Percentiles rank a stretch among this genome's conserved stretches.
phyloP scores from a whole-genome alignment of 352 stramenopile species.

The Pythium dissimile region DNA sequence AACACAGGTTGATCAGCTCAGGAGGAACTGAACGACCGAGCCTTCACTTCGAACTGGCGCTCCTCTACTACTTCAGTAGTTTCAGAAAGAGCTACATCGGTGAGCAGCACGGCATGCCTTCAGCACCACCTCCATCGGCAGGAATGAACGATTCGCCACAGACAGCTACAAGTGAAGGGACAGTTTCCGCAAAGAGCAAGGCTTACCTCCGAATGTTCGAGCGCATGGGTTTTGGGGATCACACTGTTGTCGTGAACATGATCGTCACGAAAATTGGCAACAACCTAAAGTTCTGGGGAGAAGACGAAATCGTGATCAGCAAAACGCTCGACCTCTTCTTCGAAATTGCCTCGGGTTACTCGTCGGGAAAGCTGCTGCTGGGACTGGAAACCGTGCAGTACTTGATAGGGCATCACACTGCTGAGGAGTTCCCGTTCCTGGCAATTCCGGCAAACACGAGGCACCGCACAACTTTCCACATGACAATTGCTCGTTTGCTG shows the following conservation, averaged over 20 bases:
- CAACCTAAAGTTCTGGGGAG: slow-evolving; percentile 98
- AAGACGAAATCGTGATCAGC: slow-evolving; percentile 94
- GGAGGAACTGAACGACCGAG: slow-evolving; percentile 84
- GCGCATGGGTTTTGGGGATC: slow-evolving; percentile 95
- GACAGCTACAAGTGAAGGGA: slow-evolving; percentile 69
- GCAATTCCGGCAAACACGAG: slow-evolving; percentile 90
- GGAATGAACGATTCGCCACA: slow-evolving; percentile 63
- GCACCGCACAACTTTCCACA: slow-evolving; percentile 97
- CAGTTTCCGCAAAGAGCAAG: slow-evolving; percentile 92
- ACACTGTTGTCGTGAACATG: slow-evolving; percentile 97
- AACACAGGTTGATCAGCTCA: slow-evolving; percentile 92
- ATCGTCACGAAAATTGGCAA: slow-evolving; percentile 99
- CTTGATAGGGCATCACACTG: slow-evolving; percentile 95
- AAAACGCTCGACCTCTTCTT: slow-evolving; percentile 97
- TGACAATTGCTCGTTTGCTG: slow-evolving; percentile 94
- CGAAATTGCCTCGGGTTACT: slow-evolving; percentile 97
- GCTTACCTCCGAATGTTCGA: slow-evolving; percentile 98
- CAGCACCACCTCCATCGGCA: slow-evolving; percentile 50
- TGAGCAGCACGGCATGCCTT: slow-evolving; percentile 88
- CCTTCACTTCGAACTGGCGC: slow-evolving; percentile 92
- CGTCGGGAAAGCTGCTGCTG: slow-evolving; percentile 95
- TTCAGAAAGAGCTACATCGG: slow-evolving; percentile 92
- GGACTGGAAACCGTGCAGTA: slow-evolving; percentile 97
- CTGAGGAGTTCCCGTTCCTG: slow-evolving; percentile 97
- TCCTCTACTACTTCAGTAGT: slow-evolving; percentile 97